Evolutionary conservation across 352 stramenopile species (phyloP), one percentile per base, ranked within the genome.

Genomic region (Pythium scleroteichum): DNA sequence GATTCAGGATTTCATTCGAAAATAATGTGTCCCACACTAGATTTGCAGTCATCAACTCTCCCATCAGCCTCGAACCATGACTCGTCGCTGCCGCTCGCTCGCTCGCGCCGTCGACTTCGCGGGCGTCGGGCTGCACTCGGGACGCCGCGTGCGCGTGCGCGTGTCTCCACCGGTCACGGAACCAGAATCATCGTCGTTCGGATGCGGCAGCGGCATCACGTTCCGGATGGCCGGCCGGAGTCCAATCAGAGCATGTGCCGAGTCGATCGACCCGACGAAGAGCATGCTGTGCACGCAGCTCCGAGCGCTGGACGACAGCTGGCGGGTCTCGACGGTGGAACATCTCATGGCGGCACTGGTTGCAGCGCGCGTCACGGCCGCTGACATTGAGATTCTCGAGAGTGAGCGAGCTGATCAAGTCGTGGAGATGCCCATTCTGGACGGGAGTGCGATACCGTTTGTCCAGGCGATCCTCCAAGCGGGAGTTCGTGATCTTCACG

Each of bases 261-360:
- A 58, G 1, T 69, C 78, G 20, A 66, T 89, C 9, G 66, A 86
- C 33, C 64, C 62, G 53, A 57, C 58, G 51, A 69, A 64, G 42
- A 79, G 74, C 42, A 71, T 83, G 58, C 59, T 92, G 35, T 92
- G 82, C 69, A 87, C 82, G 9, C 76, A 81, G 29, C 68, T 92
- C 26, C 23, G 49, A 6, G 55, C 62, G 10, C 39, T 8, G 0
- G 32, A 60, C 5, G 41, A 60, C 51, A 55, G 69, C 44, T 60
- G 55, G 47, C 70, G 49, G 23, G 62, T 89, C 4, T 78, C 71
- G 0, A 92, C 82, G 10, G 38, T 75, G n/a, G 82, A 92, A 56
- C 82, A 92, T 40, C 39, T 92, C 10, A 82, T 92, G 76, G 76
- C 82, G 6, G 80, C 78, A 40, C 63, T 90, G 8, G 70, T 75